These are phyloP conservation scores for Oleoguttula mirabilis DNA, from an alignment of 495 filamentous ascomycete genomes.

Conservation along the genomic window DNA sequence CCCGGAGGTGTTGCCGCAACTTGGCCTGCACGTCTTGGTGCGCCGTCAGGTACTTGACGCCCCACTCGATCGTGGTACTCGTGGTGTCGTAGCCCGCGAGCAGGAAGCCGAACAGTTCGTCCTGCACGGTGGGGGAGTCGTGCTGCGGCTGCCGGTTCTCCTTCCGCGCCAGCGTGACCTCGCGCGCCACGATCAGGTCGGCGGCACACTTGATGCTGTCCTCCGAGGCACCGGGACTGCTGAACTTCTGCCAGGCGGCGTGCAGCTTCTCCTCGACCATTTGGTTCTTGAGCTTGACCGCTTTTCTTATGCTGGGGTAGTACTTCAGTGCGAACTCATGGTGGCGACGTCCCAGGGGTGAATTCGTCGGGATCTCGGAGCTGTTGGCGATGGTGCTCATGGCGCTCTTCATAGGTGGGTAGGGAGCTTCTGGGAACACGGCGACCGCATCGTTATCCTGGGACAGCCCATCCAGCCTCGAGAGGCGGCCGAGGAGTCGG, in stretches of 20 bases:
- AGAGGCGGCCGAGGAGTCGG: not conserved
- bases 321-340: not conserved
- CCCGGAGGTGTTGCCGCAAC: slow-evolving; percentile 1
- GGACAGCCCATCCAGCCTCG: not conserved
- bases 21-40: slow-evolving; percentile 13
- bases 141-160: not conserved
- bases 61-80: slow-evolving; percentile 6
- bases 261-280: slow-evolving; percentile 1
- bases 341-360: not conserved
- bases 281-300: not conserved
- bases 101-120: slow-evolving; percentile 8
- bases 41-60: slow-evolving; percentile 8
- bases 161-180: slow-evolving; percentile 3
- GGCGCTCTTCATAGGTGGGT: not conserved
- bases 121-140: not conserved
- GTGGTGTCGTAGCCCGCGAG: slow-evolving; percentile 15
- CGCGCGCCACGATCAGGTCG: slow-evolving; percentile 4
- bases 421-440: not conserved
- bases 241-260: slow-evolving; percentile 1
- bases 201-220: not conserved
- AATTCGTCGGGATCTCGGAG: slow-evolving; percentile 5
- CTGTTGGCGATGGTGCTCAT: not conserved
- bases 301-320: not conserved
- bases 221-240: not conserved
- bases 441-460: not conserved